Percentiles rank a stretch among this genome's conserved stretches.
Evolutionary conservation across 805 yeast genomes (phyloP).

Genomic region (Starmerella etchellsii): DNA sequence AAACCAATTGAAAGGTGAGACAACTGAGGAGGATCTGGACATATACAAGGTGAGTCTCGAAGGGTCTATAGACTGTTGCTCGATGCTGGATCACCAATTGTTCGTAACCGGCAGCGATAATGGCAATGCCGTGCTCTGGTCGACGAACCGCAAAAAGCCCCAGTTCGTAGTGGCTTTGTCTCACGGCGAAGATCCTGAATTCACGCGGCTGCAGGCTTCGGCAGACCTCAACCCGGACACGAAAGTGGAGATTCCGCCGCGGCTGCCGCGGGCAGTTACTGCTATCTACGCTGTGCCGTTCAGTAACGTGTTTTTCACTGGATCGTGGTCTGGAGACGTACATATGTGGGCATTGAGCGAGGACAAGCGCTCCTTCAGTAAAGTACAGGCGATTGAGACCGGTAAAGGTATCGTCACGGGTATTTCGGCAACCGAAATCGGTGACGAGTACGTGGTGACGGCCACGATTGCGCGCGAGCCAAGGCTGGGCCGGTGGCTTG

Average conservation of each 20-base stretch:
- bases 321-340: conserved; percentile 74
- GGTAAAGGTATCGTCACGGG: conserved; percentile 48
- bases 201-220: conserved; percentile 39
- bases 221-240: conserved; percentile 32
- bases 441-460: conserved; percentile 34
- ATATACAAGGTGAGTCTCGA: conserved; percentile 31
- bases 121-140: conserved; percentile 84
- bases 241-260: conserved; percentile 39
- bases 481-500: conserved; percentile 75
- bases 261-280: conserved; percentile 78
- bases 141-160: conserved; percentile 81
- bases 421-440: conserved; percentile 23
- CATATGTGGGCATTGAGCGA: conserved; percentile 66
- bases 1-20: neutral
- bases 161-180: conserved; percentile 52
- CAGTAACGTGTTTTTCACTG: conserved; percentile 70
- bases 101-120: conserved; percentile 94
- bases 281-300: conserved; percentile 71
- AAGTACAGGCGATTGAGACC: conserved; percentile 42
- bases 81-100: conserved; percentile 84
- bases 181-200: conserved; percentile 54
- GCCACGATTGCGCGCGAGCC: conserved; percentile 76
- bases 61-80: conserved; percentile 80
- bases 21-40: conserved; percentile 1
- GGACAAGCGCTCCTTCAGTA: conserved; percentile 46